Evolutionary conservation across 2,329 filamentous ascomycete genomes (phyloP).

Genomic region (Beauveria varroae): DNA sequence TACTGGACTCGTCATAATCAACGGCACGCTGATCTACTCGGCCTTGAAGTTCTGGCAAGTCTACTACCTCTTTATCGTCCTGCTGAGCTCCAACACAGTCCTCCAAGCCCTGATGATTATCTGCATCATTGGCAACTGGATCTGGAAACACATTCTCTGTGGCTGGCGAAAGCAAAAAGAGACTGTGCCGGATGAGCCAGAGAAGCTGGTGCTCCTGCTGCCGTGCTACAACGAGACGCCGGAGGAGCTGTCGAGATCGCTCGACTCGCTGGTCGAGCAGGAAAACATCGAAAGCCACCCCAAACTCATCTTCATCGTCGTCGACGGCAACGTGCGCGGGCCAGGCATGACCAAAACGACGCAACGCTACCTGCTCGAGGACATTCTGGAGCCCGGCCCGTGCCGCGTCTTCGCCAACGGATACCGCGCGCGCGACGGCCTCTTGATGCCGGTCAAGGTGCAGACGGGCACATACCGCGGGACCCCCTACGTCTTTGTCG

Average conservation of each 20-base stretch:
- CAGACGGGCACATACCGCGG: constrained; percentile 37
- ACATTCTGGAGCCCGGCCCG: constrained; percentile 33
- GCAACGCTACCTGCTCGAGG: constrained; percentile 37
- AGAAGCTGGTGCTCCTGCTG: constrained; percentile 37
- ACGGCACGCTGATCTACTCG: constrained; percentile 29
- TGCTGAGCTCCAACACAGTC: constrained; percentile 38
- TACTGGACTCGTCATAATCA: constrained; percentile 26
- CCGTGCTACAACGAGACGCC: constrained; percentile 43
- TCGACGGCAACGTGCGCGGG: constrained; percentile 39
- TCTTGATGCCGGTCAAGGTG: constrained; percentile 38
- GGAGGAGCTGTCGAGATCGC: constrained; percentile 34
- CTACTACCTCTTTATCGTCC: constrained; percentile 36
- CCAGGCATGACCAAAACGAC: constrained; percentile 41
- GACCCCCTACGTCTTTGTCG: constrained; percentile 38
- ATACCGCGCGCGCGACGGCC: constrained; percentile 38
- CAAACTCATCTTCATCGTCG: constrained; percentile 38
- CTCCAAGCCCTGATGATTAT: constrained; percentile 35
- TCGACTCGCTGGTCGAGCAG: constrained; percentile 39
- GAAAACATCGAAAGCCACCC: constrained; percentile 34
- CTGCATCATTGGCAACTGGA: constrained; percentile 25
- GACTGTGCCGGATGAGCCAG: constrained; percentile 28
- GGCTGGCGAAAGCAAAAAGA: constrained; percentile 24
- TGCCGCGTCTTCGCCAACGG: constrained; percentile 31
- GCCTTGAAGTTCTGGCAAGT: constrained; percentile 30
- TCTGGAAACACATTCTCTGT: constrained; percentile 24